Evolutionary conservation across 2,329 filamentous ascomycete genomes (phyloP), one percentile per base, ranked within the genome.

Genomic region (Clonostachys solani): DNA sequence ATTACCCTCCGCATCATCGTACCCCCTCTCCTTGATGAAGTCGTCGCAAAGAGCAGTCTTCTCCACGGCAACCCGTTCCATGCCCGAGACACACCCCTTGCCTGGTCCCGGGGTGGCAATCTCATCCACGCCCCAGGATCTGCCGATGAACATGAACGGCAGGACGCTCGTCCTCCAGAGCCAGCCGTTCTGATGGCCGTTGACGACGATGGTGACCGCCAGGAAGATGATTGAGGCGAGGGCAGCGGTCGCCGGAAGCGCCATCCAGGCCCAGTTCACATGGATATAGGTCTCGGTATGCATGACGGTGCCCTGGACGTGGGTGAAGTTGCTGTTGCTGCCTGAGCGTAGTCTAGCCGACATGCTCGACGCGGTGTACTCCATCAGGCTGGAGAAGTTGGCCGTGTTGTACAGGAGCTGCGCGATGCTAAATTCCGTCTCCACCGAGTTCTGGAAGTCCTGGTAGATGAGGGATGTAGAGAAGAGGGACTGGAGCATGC

Each of bases 21-120:
- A 29, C 23, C 23, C 10, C 23, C 23, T 29, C 23, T 10, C 9
- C 23, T 29, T 29, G 23, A 29, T 29, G 23, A 29, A 29, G 8
- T 7, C 46, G 51, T 2, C 50, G 56, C 3, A 64, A 61, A 15
- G 64, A 65, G 44, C 43, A 66, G 6, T 47, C 55, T 9, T 38
- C 36, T n/a, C 36, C 36, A n/a, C 36, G 10, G 36, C 36, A 3
- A 38, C 12, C 36, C 17, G 15, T 7, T n/a, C 36, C 36, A 38
- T 38, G 15, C 17, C 15, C 12, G 36, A 38, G 17, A 18, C 36
- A 12, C 3, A n/a, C 15, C 36, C 36, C 12, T 38, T 38, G 7
- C 36, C 36, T 18, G 15, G 12, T 38, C 12, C 36, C 12, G 36
- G 16, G 36, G 17, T 18, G 4, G 36, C 2, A 3, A 38, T 38